Conservation (phyloP, 306 rosid species). For the Prunus campanulata region DNA sequence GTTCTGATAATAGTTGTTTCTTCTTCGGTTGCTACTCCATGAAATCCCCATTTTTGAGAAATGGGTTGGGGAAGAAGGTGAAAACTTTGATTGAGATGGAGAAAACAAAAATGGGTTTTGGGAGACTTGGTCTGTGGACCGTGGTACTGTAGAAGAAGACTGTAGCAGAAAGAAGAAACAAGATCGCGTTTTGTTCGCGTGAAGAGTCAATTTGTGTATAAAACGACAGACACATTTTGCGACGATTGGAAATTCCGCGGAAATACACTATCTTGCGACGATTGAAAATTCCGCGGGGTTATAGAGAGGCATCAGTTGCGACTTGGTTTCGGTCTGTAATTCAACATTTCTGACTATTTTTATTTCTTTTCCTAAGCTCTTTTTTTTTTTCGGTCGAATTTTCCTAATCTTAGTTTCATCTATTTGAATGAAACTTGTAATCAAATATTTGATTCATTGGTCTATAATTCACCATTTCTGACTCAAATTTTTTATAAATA, state of each 20-base stretch:
- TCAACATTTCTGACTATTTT: neutral
- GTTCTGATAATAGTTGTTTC: slow-evolving; percentile 41
- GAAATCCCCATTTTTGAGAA: slow-evolving; percentile 62
- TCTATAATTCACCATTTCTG: neutral
- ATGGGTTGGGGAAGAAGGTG: neutral
- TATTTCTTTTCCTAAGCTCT: no score
- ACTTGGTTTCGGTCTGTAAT: neutral
- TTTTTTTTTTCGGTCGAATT: no score
- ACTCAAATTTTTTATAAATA: neutral
- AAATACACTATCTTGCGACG: neutral
- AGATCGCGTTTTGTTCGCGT: slow-evolving; percentile 5
- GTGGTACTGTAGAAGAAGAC: neutral
- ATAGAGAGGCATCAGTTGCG: neutral
- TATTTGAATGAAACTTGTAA: no score
- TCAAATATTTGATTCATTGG: neutral
- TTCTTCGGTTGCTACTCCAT: slow-evolving; percentile 60
- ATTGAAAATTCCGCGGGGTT: neutral
- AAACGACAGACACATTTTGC: neutral
- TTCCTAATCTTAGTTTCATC: no score
- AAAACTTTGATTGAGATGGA: slow-evolving; percentile 2
- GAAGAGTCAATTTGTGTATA: neutral
- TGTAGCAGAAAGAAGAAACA: neutral
- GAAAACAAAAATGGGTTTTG: neutral
- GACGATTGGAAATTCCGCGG: no score
- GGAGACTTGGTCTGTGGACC: neutral